Evolutionary conservation across 352 stramenopile species (phyloP).

Genomic region (Heterotrichella gracilis): DNA sequence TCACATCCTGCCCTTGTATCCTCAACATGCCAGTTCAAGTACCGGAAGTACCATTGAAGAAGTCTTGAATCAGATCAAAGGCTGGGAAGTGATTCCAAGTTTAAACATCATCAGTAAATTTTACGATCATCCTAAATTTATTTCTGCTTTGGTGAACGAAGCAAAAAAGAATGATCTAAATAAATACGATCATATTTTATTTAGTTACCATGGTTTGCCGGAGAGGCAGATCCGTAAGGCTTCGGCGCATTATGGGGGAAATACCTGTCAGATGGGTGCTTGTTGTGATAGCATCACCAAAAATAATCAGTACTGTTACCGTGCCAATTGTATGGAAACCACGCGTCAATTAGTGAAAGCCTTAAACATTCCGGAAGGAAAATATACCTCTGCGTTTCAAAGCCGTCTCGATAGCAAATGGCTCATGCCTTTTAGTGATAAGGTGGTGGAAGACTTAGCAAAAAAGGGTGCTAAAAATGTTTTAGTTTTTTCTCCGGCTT

Average conservation of each 20-base stretch:
- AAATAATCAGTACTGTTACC: neutral
- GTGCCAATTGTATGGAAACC: neutral
- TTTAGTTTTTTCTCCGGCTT: neutral
- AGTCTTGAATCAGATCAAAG: neutral
- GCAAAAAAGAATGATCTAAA: neutral
- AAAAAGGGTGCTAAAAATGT: neutral
- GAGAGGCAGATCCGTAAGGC: neutral
- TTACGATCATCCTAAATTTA: neutral
- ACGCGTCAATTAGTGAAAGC: neutral
- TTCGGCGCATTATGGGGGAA: neutral
- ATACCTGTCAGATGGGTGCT: neutral
- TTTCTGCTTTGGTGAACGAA: neutral
- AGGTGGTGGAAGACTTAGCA: neutral
- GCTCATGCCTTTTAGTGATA: neutral
- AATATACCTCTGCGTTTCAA: neutral
- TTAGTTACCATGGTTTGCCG: neutral
- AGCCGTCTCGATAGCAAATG: neutral
- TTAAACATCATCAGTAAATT: neutral
- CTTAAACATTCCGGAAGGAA: neutral
- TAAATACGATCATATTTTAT: neutral
- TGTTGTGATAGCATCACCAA: neutral
- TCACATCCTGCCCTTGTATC: neutral
- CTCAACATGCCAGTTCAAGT: neutral
- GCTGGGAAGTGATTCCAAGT: neutral
- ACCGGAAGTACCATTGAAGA: neutral